A percentile compares a stretch with the other conserved stretches of the same genome.
These are phyloP conservation scores for Mycocentrospora acerina DNA, from an alignment of 2,329 filamentous ascomycete genomes.

Conservation along the genomic window DNA sequence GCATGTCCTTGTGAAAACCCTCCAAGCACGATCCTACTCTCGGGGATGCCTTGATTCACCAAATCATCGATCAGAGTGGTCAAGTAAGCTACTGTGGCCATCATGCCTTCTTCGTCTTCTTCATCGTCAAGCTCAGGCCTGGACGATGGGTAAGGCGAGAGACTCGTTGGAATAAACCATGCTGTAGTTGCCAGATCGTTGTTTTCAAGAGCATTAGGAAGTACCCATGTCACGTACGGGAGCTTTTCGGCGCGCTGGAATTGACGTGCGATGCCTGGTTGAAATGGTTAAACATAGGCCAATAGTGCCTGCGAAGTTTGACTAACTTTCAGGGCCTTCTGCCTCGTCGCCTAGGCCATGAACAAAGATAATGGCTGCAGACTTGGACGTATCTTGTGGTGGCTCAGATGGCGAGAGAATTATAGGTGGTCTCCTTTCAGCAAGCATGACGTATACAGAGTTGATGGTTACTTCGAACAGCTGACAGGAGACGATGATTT, in stretches of 20 bases:
- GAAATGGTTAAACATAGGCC: background rate
- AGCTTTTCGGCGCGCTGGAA: constrained; percentile 53
- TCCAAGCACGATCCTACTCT: constrained; percentile 48
- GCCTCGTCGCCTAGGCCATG: constrained; percentile 53
- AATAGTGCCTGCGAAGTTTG: background rate
- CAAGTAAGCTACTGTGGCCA: constrained; percentile 43
- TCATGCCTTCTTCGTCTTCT: constrained; percentile 51
- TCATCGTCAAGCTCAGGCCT: constrained; percentile 48
- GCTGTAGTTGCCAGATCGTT: constrained; percentile 49
- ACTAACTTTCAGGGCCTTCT: constrained; percentile 45
- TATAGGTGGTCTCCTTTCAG: constrained; percentile 29
- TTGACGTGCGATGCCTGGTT: constrained; percentile 48
- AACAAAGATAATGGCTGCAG: constrained; percentile 50
- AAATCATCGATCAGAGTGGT: constrained; percentile 47
- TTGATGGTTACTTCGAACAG: too few relatives aligned
- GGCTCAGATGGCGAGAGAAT: constrained; percentile 40
- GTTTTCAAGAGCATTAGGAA: constrained; percentile 53
- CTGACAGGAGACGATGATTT: too few relatives aligned
- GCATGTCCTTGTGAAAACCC: constrained; percentile 54
- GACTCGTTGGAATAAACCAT: constrained; percentile 49
- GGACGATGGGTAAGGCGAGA: constrained; percentile 43
- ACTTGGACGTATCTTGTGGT: constrained; percentile 37
- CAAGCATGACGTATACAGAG: too few relatives aligned
- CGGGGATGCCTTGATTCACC: constrained; percentile 44
- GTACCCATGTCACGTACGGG: constrained; percentile 51